Conservation (phyloP, 2,329 filamentous ascomycete species). For the Orbilia blumenaviensis region DNA sequence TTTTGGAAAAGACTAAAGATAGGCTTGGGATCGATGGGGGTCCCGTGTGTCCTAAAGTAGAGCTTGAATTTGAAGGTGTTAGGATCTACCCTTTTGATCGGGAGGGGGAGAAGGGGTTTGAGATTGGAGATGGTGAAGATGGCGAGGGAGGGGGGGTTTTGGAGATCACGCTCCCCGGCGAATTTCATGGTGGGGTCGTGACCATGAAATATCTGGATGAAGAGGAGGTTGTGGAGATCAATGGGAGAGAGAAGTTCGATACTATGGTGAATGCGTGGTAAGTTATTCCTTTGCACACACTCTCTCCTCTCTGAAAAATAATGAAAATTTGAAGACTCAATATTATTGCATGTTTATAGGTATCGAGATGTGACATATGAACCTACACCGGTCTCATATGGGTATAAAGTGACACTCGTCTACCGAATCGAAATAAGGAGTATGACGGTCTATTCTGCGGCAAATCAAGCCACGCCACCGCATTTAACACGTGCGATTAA, state of each 20-base stretch:
- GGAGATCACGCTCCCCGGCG: slow-evolving; percentile 13
- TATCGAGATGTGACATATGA: not conserved
- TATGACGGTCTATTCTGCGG: too few species aligned
- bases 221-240: not conserved
- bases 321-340: too few species aligned
- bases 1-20: not conserved
- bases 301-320: too few species aligned
- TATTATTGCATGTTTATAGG: not conserved
- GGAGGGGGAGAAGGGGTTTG: not conserved
- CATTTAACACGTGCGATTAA: too few species aligned
- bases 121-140: not conserved
- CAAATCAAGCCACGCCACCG: too few species aligned
- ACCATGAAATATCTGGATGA: not conserved
- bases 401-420: slow-evolving; percentile 16
- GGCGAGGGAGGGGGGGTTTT: not conserved
- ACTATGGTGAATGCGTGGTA: slow-evolving; percentile 24
- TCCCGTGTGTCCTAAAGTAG: too few species aligned
- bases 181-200: slow-evolving; percentile 6
- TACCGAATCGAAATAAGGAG: not conserved
- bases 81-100: not conserved
- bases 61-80: not conserved
- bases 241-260: not conserved
- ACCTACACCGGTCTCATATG: not conserved
- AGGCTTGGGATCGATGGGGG: not conserved
- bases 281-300: too few species aligned